Conservation (phyloP, 371 early-diverging fungal genomes). For the Saksenaea vasiformis region DNA sequence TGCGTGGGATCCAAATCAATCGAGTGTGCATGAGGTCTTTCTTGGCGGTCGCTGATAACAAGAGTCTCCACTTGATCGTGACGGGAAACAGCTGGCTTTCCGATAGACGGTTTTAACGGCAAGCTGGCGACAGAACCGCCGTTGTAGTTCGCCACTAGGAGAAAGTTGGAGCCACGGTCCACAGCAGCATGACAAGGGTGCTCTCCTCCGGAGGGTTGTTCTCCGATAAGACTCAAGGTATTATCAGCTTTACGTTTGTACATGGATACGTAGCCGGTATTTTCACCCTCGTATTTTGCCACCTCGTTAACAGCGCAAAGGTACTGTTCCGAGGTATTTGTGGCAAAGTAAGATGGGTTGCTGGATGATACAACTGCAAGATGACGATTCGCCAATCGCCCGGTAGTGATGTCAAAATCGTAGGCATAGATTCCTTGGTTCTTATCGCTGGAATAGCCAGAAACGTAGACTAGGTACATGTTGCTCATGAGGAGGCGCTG, state of each 20-base stretch:
- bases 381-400: slow-evolving; percentile 20
- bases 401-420: slow-evolving; percentile 27
- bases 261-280: slow-evolving; percentile 33
- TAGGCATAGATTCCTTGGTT: slow-evolving; percentile 44
- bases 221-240: slow-evolving; percentile 19
- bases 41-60: slow-evolving; percentile 43
- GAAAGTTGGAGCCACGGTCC: slow-evolving; percentile 16
- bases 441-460: slow-evolving; percentile 39
- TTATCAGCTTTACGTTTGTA: slow-evolving; percentile 28
- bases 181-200: slow-evolving; percentile 37
- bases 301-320: slow-evolving; percentile 40
- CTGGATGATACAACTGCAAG: slow-evolving; percentile 23
- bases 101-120: slow-evolving; percentile 18
- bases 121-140: slow-evolving; percentile 32
- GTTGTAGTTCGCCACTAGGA: slow-evolving; percentile 43
- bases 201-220: slow-evolving; percentile 31
- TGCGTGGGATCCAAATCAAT: slow-evolving; percentile 30
- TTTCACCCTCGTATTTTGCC: slow-evolving; percentile 16
- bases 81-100: neutral
- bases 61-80: slow-evolving; percentile 15
- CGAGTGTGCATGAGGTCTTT: slow-evolving; percentile 44
- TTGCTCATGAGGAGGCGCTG: neutral
- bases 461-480: slow-evolving; percentile 31
- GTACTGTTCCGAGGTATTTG: slow-evolving; percentile 18
- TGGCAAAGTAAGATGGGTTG: slow-evolving; percentile 35